Base-by-base conservation (phyloP, 1,139 yeast species). In the Yamadazyma sp. region DNA sequence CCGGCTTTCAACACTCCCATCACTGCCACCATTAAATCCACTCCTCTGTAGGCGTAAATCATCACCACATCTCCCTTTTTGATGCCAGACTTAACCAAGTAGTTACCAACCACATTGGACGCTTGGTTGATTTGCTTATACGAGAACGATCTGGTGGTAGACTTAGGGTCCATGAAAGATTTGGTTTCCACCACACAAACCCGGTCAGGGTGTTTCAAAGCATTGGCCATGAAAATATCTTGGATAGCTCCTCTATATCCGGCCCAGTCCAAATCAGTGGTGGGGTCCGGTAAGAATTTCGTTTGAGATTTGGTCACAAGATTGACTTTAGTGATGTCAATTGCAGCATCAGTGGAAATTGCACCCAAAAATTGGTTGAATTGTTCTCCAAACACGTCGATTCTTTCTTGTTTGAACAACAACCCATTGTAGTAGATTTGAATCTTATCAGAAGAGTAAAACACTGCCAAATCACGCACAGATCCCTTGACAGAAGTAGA, bases 1-100 rank as follows among this genome's bases (percentile, higher is more conserved):
- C 99, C 99, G 1, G 98, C 97, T 65, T 92, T 92, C 56, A 92
- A 75, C 26, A 88, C 96, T 61, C 97, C 99, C 88, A 92, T 84
- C 13, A 92, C 97, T 6, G 97, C 95, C 35, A 92, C 86, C 78
- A 92, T 88, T 50, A 92, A 73, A 58, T 92, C 99, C 10, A 92
- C 98, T 48, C 97, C 97, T 64, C 99, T 82, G 54, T 92, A 86
- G 22, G 98, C 96, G 60, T 94, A 92, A 46, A 94, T 90, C 95
- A 89, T 90, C 16, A 92, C 97, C 20, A 92, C 89, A 59, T 92
- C 97, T 35, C 97, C 98, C 53, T 85, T 76, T 48, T 78, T 73
- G 54, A 92, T 83, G 9, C 98, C 97, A 2, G 86, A 78, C 30
- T 76, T 66, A 45, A 87, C 82, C 53, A 92, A 75, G 54, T 87